A percentile compares a stretch with the other conserved stretches of the same genome.
Conservation (phyloP, 2,329 filamentous ascomycete species). For the Fusarium pseudocircinatum region DNA sequence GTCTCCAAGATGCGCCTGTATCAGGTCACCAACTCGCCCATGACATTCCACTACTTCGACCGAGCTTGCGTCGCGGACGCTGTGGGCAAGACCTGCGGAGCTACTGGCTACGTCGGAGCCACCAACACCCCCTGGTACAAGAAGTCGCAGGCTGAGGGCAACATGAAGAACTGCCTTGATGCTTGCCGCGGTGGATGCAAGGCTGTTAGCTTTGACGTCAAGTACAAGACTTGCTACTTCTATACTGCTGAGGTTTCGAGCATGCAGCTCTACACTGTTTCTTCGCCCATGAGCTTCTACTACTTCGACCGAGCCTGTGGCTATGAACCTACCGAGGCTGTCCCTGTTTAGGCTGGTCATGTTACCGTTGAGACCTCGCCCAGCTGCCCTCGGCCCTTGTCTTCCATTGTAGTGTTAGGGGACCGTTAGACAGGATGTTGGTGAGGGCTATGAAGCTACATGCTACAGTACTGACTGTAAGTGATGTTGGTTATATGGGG, state of each 20-base stretch:
- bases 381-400: fast-evolving
- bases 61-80: not conserved
- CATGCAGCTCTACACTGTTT: not conserved
- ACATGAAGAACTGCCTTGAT: not conserved
- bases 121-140: not conserved
- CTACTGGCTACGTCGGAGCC: not conserved
- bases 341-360: no score
- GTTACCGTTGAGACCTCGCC: not conserved
- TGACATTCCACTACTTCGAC: not conserved
- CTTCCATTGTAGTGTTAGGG: not conserved
- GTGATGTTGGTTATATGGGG: fast-evolving
- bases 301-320: not conserved
- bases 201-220: not conserved
- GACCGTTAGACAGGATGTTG: not conserved
- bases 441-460: fast-evolving
- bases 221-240: not conserved
- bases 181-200: not conserved
- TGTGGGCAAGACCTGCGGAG: not conserved
- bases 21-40: not conserved
- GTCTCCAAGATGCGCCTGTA: not conserved
- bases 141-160: not conserved
- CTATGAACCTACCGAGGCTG: not conserved
- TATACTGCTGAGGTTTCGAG: not conserved
- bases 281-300: not conserved
- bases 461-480: fast-evolving